Base-by-base conservation (phyloP, 306 rosid genomes). In the Dalbergia oliveri region DNA sequence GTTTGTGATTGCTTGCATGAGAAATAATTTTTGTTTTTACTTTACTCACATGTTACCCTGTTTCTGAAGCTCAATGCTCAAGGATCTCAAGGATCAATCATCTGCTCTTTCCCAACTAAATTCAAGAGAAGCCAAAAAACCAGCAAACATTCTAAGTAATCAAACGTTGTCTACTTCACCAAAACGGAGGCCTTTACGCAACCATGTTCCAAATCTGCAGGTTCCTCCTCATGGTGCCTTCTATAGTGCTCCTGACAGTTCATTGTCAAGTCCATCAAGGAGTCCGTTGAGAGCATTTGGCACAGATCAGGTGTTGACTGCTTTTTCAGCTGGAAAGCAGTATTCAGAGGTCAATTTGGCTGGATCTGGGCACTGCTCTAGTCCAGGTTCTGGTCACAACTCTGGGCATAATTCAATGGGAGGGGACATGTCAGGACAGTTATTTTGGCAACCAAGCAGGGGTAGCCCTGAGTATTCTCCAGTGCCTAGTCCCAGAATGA, bases 371-470 rank as follows among this genome's bases (percentile, higher is more conserved):
- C 98, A 91, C 68, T 89, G 99, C 87, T 96, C 99, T 26, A 96
- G 99, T 84, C 99, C 98, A 31, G 97, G 97, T 75, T 96, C 99
- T 0, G 99, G 99, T 82, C 99, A 93, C 66, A 96, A 96, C 78
- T 96, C 99, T 57, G 98, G 99, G 56, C 98, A 96, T 75, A 96
- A 93, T 86, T 96, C 99, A 76, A 96, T 91, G 97, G 99, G 98
- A 78, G 99, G 98, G 84, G 99, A 95, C 87, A 85, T 90, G 89
- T 83, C 93, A 37, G 98, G 94, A 56, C 97, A 88, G 68, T 80
- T 84, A 80, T 76, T 84, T 80, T 80, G 81, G 87, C 87, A 80
- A 75, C 87, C 87, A 75, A 84, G 87, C 71, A 75, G 87, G 82
- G 82, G 87, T 68, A 84, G 87, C 79, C 87, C 87, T 70, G 87